phyloP scores from a whole-genome alignment of 305 asterid species.

The Euphrasia arctica region DNA sequence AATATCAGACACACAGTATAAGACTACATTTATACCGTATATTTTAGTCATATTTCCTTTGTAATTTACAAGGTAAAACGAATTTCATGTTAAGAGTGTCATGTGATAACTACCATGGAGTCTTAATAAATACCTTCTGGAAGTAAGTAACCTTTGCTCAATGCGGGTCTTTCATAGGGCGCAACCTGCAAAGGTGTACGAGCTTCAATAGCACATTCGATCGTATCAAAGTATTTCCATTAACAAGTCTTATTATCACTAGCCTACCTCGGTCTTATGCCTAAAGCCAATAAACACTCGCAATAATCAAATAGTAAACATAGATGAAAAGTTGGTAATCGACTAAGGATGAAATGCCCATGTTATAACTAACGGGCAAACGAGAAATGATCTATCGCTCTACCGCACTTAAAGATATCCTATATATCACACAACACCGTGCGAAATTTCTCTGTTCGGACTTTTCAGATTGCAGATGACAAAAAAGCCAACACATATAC shows the following conservation, averaged over 20 bases:
- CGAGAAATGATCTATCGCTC: background rate
- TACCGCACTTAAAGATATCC: no score
- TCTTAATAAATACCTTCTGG: slow-evolving; percentile 65
- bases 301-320: background rate
- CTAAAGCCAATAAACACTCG: background rate
- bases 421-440: no score
- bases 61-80: no score
- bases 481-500: no score
- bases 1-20: no score
- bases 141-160: slow-evolving; percentile 92
- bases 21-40: no score
- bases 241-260: slow-evolving; percentile 9
- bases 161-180: slow-evolving; percentile 96
- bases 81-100: no score
- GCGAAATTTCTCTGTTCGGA: no score
- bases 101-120: no score
- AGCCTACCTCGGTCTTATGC: slow-evolving; percentile 1
- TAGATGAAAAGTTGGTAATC: background rate
- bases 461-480: no score
- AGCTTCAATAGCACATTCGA: slow-evolving; percentile 20
- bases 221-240: background rate
- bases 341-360: background rate
- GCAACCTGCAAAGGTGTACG: slow-evolving; percentile 61
- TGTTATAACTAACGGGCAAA: background rate
- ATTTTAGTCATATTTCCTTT: no score